Base-by-base conservation (phyloP, 1,284 basidiomycete genomes). In the Megacollybia platyphylla region DNA sequence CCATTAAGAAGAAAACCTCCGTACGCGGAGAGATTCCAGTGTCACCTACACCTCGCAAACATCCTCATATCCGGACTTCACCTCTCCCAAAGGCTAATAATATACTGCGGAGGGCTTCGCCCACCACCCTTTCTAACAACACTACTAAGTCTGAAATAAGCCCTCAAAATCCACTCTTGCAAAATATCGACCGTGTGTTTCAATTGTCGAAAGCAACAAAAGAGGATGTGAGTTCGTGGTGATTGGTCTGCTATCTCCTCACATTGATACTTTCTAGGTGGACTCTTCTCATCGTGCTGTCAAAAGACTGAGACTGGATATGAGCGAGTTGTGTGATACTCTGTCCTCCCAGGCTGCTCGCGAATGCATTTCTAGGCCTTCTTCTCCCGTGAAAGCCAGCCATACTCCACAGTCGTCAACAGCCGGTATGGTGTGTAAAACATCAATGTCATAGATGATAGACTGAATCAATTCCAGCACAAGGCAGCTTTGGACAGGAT, bases 1-100 rank as follows among this genome's bases (percentile, higher is more conserved):
- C 78, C 1, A 87, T 88, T 55, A 85, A 80, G 65, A 87, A 88
- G 64, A 87, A 85, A 59, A 63, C 70, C 3, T 81, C 79, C 4
- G 63, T 71, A 31, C 69, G 71, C 34, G 63, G 60, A 36, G 53
- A 58, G 7, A 55, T 57, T 4, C 57, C 58, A 44, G 49, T 52
- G 15, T 54, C 52, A 6, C 57, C 53, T 15, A 61, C 67, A 8
- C 59, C 39, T 29, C 43, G 48, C 17, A 47, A 43, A 34, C 42
- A 43, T 41, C 44, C 44, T 15, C 48, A 41, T 40, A 45, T 40
- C 17, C 43, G 39, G 26, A 40, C 24, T n/a, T 40, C 39, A 27
- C 39, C 48, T 17, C 37, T 49, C n/a, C 41, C 46, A n/a, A 40
- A 44, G 24, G 40, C 35, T 15, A 41, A 43, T 10, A 3, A 43